A percentile compares a stretch with the other conserved stretches of the same genome.
phyloP scores from a whole-genome alignment of 495 filamentous ascomycete species.

The Aspergillus bertholletiae region DNA sequence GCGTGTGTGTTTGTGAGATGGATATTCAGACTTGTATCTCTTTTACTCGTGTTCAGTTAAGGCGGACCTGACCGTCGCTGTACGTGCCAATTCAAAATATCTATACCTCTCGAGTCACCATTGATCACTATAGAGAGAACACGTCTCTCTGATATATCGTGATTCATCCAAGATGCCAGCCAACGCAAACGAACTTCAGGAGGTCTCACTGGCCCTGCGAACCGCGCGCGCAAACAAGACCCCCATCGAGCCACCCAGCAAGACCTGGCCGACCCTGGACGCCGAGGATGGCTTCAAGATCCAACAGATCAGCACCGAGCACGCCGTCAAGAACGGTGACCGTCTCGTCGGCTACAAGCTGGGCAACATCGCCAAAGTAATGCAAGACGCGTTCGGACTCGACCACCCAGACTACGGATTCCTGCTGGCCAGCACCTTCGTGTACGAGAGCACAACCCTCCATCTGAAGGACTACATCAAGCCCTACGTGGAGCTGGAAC shows the following conservation, averaged over 20 bases:
- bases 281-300: conserved; percentile 16
- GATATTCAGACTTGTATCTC: no score
- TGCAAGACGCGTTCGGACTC: conserved; percentile 20
- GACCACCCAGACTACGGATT: conserved; percentile 23
- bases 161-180: no score
- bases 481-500: conserved; percentile 21
- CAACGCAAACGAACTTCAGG: no score
- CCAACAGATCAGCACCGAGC: conserved; percentile 10
- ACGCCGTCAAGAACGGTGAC: conserved; percentile 15
- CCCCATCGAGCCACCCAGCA: conserved; percentile 16
- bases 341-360: conserved; percentile 21
- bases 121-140: no score
- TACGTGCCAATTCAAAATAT: no score
- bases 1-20: no score
- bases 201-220: no score
- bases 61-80: no score
- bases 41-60: no score
- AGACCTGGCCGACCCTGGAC: conserved; percentile 15
- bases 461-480: conserved; percentile 13
- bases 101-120: no score
- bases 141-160: no score
- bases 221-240: conserved; percentile 7
- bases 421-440: conserved; percentile 17
- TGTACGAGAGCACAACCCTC: conserved; percentile 17
- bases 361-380: conserved; percentile 25